A percentile compares a stretch with the other conserved stretches of the same genome.
These are phyloP conservation scores for Leucogyrophana mollusca DNA, from an alignment of 768 basidiomycete genomes.

Conservation along the genomic window DNA sequence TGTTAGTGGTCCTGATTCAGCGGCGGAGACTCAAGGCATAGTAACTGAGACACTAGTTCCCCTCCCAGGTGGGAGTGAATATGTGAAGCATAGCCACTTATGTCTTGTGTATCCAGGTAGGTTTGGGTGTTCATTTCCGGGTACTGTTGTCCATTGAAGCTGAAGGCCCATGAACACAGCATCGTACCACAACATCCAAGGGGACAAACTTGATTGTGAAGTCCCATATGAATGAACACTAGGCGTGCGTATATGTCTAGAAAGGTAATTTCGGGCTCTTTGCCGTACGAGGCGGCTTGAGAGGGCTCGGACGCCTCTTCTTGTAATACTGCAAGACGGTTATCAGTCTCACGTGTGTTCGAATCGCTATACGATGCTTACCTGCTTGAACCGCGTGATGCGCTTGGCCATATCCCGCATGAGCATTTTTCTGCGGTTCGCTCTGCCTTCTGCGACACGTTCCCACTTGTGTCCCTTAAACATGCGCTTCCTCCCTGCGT, in stretches of 20 bases:
- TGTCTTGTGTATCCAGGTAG: no score
- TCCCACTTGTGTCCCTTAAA: constrained; percentile 95
- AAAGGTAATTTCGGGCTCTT: constrained; percentile 62
- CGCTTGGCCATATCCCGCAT: constrained; percentile 71
- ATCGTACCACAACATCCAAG: no score
- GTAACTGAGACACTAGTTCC: no score
- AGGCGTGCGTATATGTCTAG: constrained; percentile 29
- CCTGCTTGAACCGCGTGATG: constrained; percentile 64
- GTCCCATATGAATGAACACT: no score
- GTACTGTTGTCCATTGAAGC: no score
- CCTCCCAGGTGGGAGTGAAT: no score
- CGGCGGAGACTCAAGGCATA: no score
- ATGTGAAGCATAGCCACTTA: no score
- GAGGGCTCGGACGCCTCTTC: constrained; percentile 52
- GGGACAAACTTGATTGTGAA: no score
- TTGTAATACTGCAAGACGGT: constrained; percentile 23
- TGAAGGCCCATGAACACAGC: no score
- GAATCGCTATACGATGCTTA: constrained; percentile 28
- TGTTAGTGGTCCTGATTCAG: no score
- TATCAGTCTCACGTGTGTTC: constrained; percentile 2
- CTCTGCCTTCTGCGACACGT: constrained; percentile 48
- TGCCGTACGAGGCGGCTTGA: constrained; percentile 45
- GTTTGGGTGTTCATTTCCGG: no score
- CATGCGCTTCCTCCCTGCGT: constrained; percentile 78
- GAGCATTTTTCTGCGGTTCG: constrained; percentile 49